A percentile compares a stretch with the other conserved stretches of the same genome.
Evolutionary conservation across 169 alveolate genomes (phyloP).

Genomic region (Plasmodium malariae): DNA sequence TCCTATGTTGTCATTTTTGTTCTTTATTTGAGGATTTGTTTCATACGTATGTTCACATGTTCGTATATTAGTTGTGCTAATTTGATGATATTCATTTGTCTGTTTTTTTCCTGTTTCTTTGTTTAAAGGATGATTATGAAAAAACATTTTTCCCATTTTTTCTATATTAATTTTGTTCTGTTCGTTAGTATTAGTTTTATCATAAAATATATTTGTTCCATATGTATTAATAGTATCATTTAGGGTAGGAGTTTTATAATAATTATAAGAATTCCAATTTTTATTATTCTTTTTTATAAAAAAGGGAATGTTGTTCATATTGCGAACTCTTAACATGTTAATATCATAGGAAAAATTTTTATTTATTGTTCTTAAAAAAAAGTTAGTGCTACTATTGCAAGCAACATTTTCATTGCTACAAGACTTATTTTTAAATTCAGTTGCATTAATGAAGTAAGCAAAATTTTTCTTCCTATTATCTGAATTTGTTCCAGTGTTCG

Average conservation of each 20-base stretch:
- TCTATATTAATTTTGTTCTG: not conserved
- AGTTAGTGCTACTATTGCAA: not conserved
- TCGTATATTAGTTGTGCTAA: not conserved
- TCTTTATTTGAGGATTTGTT: not conserved
- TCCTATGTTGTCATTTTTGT: not conserved
- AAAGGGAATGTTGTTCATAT: not conserved
- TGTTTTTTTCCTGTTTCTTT: not conserved
- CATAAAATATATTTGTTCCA: not conserved
- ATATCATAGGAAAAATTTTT: not conserved
- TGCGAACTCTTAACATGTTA: not conserved
- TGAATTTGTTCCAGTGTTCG: no score
- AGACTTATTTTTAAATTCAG: not conserved
- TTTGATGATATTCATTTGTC: not conserved
- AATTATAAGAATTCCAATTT: not conserved
- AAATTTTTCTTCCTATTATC: no score
- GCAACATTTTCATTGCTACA: conserved; percentile 1
- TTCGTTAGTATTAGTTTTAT: not conserved
- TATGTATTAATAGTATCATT: not conserved
- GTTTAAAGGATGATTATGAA: not conserved
- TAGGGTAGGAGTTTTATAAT: not conserved
- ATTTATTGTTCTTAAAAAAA: not conserved
- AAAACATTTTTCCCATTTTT: not conserved
- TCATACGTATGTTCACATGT: not conserved
- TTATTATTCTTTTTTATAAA: no score
- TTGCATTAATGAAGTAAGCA: no score